Conservation (phyloP, 805 yeast genomes). For the Middelhovenomyces tepae region DNA sequence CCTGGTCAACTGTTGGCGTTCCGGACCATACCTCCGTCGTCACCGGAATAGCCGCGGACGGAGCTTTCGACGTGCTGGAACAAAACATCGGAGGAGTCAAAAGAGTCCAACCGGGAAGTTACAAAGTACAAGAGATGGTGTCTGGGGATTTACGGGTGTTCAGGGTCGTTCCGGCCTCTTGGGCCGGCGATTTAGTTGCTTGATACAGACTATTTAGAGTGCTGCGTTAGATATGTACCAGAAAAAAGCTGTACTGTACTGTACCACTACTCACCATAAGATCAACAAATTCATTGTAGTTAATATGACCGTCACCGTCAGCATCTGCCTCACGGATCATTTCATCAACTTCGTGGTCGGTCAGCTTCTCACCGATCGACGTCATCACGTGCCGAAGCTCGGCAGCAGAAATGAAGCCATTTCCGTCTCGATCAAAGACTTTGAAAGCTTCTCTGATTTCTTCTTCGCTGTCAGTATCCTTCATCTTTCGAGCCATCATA, state of each 20-base stretch:
- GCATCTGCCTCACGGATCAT: slow-evolving; percentile 95
- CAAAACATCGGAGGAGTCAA: slow-evolving; percentile 27
- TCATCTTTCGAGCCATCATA: slow-evolving; percentile 86
- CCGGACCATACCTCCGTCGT: slow-evolving; percentile 32
- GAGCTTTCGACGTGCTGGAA: slow-evolving; percentile 12
- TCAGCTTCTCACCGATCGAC: slow-evolving; percentile 91
- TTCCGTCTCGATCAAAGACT: slow-evolving; percentile 89
- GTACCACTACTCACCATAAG: slow-evolving; percentile 37
- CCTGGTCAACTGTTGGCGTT: slow-evolving; percentile 19
- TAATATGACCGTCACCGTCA: slow-evolving; percentile 89
- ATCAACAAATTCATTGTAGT: slow-evolving; percentile 92
- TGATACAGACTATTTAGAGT: too few species aligned
- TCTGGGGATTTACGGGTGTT: slow-evolving; percentile 24
- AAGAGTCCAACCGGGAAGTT: slow-evolving; percentile 23
- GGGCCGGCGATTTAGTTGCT: slow-evolving; percentile 22
- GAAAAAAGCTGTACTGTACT: not conserved
- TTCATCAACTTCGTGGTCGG: slow-evolving; percentile 95
- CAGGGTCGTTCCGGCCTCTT: slow-evolving; percentile 25
- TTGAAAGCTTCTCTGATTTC: slow-evolving; percentile 96
- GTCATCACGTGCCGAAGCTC: slow-evolving; percentile 95
- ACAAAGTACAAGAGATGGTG: slow-evolving; percentile 20
- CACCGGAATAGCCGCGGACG: slow-evolving; percentile 16
- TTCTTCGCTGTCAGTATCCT: slow-evolving; percentile 94
- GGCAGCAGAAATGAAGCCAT: slow-evolving; percentile 93
- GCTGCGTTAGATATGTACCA: too few species aligned